Percentiles rank a stretch among this genome's conserved stretches.
Conservation (phyloP, 2,329 filamentous ascomycete species). For the Aspergillus spinulosporus region DNA sequence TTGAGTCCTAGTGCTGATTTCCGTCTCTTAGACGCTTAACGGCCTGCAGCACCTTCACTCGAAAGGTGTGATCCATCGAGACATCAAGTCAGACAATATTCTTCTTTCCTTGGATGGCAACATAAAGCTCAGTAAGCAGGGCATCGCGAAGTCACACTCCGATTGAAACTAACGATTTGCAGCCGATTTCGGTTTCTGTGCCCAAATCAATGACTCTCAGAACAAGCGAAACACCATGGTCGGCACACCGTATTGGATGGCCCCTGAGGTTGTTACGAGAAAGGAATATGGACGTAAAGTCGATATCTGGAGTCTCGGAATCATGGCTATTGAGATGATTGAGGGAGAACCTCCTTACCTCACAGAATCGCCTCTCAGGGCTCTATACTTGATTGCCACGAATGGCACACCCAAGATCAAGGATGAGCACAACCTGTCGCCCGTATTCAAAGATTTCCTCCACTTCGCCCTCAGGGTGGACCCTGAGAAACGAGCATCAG, state of each 20-base stretch:
- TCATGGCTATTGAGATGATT: conserved; percentile 99
- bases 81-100: conserved; percentile 99
- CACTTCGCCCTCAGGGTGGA: conserved; percentile 94
- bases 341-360: conserved; percentile 97
- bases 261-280: conserved; percentile 91
- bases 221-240: conserved; percentile 99
- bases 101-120: conserved; percentile 89
- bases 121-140: conserved; percentile 86
- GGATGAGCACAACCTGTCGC: conserved; percentile 78
- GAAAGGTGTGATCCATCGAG: conserved; percentile 95
- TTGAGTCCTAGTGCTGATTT: conserved; percentile 19
- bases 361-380: conserved; percentile 88
- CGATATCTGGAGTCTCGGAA: conserved; percentile 96
- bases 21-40: conserved; percentile 64
- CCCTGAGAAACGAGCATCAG: conserved; percentile 92
- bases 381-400: conserved; percentile 93
- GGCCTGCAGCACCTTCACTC: conserved; percentile 94
- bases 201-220: conserved; percentile 94
- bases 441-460: conserved; percentile 86
- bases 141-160: neutral
- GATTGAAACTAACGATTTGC: conserved; percentile 25
- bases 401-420: conserved; percentile 95
- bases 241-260: conserved; percentile 99
- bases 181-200: conserved; percentile 99
- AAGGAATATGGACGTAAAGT: conserved; percentile 99